phyloP scores from a whole-genome alignment of 306 rosid genomes.

The Fragaria iinumae region DNA sequence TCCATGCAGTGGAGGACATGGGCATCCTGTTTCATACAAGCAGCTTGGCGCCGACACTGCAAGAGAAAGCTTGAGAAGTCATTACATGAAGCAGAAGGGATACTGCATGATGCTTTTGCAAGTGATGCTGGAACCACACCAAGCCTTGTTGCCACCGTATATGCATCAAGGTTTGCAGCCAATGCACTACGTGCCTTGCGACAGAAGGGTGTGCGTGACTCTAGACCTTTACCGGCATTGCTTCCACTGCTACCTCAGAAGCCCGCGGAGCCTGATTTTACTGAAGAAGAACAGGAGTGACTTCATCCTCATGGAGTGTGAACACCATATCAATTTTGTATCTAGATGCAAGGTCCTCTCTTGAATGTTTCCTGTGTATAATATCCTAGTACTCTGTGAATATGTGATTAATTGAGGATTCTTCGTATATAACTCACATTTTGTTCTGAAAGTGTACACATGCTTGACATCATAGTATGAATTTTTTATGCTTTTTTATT shows the following conservation, averaged over 20 bases:
- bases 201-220: constrained; percentile 21
- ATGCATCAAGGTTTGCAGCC: constrained; percentile 62
- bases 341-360: not conserved
- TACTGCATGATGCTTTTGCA: constrained; percentile 45
- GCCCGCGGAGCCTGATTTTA: constrained; percentile 70
- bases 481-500: no score
- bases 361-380: not conserved
- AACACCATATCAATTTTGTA: not conserved
- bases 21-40: constrained; percentile 71
- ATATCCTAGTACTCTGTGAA: not conserved
- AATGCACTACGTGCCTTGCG: constrained; percentile 41
- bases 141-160: constrained; percentile 58
- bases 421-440: not conserved
- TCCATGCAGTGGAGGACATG: constrained; percentile 80
- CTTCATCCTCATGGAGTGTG: not conserved
- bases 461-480: no score
- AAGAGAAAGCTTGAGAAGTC: constrained; percentile 55
- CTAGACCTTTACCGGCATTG: constrained; percentile 34
- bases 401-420: not conserved
- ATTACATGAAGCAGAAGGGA: constrained; percentile 45
- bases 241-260: constrained; percentile 54
- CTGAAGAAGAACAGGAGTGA: constrained; percentile 27
- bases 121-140: constrained; percentile 27
- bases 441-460: no score
- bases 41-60: constrained; percentile 59